Evolutionary conservation across 1,284 basidiomycete species (phyloP), one percentile per base, ranked within the genome.

Genomic region (Amylostereum chailletii): DNA sequence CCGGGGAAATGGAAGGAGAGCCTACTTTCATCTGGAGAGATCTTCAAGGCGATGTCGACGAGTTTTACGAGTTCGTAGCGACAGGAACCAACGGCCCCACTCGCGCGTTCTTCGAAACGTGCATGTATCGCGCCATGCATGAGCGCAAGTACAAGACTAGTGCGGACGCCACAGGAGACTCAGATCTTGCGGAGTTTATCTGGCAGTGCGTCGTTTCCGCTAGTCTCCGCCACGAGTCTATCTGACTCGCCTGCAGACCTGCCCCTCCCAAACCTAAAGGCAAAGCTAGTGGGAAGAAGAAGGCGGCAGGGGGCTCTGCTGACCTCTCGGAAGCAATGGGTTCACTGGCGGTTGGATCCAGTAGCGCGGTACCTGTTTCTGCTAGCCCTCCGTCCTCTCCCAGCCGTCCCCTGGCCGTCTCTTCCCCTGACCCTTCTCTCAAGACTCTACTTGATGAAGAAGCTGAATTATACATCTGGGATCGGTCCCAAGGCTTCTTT

Each of bases 121-220:
- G 93, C 65, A 88, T 94, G 74, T 86, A 96, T 57, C 85, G 91
- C 40, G 95, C 94, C 51, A 91, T 95, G 76, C 97, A 86, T 65
- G 94, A 97, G 65, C 79, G 90, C 69, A 94, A 94, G 71, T 86
- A 85, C 71, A 82, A 75, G 59, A 72, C 60, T 47, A 81, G 77
- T 53, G 88, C 89, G 19, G 87, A 93, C 54, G 75, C 72, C 49
- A 77, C 84, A 5, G 66, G 67, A 19, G 87, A 91, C 56, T 64
- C 72, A 3, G 83, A 89, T 47, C 69, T 94, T 31, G 77, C 86
- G 45, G 79, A 87, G 55, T 86, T 94, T 57, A 78, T 89, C 33
- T 89, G 81, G 78, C 75, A 75, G 88, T 89, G 55, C 63, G 85
- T 75, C 26, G 8, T 38, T 34, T 36, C 26, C 33, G 48, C 34